Base-by-base conservation (phyloP, 2,329 filamentous ascomycete genomes). In the Knufia fluminis region DNA sequence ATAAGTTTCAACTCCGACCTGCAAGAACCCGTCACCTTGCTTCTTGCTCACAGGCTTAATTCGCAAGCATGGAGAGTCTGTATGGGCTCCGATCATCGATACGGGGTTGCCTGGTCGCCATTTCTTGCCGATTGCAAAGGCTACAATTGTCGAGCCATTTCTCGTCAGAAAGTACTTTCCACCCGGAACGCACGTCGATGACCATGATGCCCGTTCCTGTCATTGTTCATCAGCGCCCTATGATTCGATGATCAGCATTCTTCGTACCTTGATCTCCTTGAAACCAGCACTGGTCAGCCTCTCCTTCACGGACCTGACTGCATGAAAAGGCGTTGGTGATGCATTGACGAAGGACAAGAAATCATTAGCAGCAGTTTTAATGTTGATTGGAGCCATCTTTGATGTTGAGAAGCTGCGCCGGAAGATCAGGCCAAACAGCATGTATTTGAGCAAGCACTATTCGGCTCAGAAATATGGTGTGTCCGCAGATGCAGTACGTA, bases 131-230 rank as follows among this genome's bases (percentile, higher is more conserved):
- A 97, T 84, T 54, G 87, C 86, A 68, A 97, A 97, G 55, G 90
- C 90, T 51, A 95, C 80, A 56, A 97, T 86, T 43, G 91, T 94
- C 22, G 89, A 94, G 52, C 80, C 83, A 71, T 97, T 97, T 57
- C 91, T 85, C 42, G 91, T 97, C 62, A 96, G 79, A 71, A 90
- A 96, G 75, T 97, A 97, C 70, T 94, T 96, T 56, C 91, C 90
- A 55, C 91, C 90, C 19, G 89, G 87, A 50, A 81, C 78, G 54
- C 95, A 78, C 40, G 77, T 79, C 1, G 83, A 80, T 12, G 84
- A 78, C 91, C 92, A 97, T 41, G 85, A 82, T 63, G 96, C 88
- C 60, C 86, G 85, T 70, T 97, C 91, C 74, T 82, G 28, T 33
- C 12, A 8, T 26, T 23, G 10, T 6, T 22, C 38, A 41, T 4